Conservation (phyloP, 805 yeast species). For the Candida mattraensis region DNA sequence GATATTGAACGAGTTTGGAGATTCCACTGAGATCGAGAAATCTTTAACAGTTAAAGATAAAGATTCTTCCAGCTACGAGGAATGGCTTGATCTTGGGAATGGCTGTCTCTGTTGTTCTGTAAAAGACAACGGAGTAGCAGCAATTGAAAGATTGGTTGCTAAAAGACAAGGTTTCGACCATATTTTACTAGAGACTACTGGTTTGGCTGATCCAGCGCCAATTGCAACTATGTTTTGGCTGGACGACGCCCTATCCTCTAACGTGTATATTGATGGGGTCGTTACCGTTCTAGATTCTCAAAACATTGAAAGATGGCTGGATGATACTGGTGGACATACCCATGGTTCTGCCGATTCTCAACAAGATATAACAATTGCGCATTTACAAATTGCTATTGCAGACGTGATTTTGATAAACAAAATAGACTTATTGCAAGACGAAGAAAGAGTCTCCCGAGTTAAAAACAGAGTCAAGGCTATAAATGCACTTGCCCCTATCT, state of each 20-base stretch:
- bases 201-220: conserved; percentile 97
- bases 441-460: conserved; percentile 26
- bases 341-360: conserved; percentile 40
- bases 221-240: conserved; percentile 97
- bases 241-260: conserved; percentile 82
- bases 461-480: conserved; percentile 47
- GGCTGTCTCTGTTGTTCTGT: conserved; percentile 98
- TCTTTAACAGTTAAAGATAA: conserved; percentile 66
- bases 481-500: conserved; percentile 67
- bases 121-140: conserved; percentile 90
- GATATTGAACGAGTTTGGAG: conserved; percentile 90
- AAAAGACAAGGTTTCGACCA: conserved; percentile 74
- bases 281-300: conserved; percentile 81
- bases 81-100: conserved; percentile 95
- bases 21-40: conserved; percentile 85
- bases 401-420: conserved; percentile 83
- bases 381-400: conserved; percentile 85
- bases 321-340: conserved; percentile 74
- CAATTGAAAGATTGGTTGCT: conserved; percentile 83
- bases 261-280: conserved; percentile 88
- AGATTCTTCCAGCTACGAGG: conserved; percentile 62
- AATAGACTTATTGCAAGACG: conserved; percentile 50
- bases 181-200: conserved; percentile 91
- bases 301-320: conserved; percentile 63
- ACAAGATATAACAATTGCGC: conserved; percentile 72